Evolutionary conservation across 495 filamentous ascomycete species (phyloP), one percentile per base, ranked within the genome.

Genomic region (Lasiosphaeria miniovina): DNA sequence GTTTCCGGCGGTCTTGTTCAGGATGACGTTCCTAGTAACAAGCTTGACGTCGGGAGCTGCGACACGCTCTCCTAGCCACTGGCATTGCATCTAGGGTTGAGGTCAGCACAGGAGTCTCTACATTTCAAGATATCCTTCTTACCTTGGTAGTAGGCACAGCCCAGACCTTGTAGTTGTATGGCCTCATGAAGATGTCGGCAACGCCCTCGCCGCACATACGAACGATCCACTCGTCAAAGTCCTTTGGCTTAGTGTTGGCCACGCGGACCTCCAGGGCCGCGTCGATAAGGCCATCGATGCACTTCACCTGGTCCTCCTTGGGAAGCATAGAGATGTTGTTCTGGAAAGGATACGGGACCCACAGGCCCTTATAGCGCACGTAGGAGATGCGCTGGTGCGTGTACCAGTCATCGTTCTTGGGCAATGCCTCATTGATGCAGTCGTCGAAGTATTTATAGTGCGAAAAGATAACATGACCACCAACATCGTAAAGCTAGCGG

Each of bases 401-500:
- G 75, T 90, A 96, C 94, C 94, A 98, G 80, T 98, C 95, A 53
- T 90, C 86, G 53, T 89, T 83, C 74, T 91, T 90, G 63, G 94
- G 95, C 49, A 98, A 85, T 57, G 94, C 94, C 80, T 98, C 93
- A 70, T 96, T 81, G 73, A 98, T 89, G 80, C 91, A 96, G 80
- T 98, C 95, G 78, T 98, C 94, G 74, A 98, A 98, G 86, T 98
- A 98, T 78, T 96, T 96, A 86, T 98, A 98, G 84, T 98, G 94
- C 61, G 94, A 98, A 85, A 98, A 98, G 76, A 98, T 98, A 78
- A 98, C 94, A 78, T 98, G 94, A 66, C 94, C 94, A 72, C 94
- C 94, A 68, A 98, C 94, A 82, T 98, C 94, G 82, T 96, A 98
- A 65, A 98, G 87, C 93, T 98, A 10, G 67, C 6, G 49, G n/a